Base-by-base conservation (phyloP, 2,329 filamentous ascomycete species). In the Tolypocladium album region DNA sequence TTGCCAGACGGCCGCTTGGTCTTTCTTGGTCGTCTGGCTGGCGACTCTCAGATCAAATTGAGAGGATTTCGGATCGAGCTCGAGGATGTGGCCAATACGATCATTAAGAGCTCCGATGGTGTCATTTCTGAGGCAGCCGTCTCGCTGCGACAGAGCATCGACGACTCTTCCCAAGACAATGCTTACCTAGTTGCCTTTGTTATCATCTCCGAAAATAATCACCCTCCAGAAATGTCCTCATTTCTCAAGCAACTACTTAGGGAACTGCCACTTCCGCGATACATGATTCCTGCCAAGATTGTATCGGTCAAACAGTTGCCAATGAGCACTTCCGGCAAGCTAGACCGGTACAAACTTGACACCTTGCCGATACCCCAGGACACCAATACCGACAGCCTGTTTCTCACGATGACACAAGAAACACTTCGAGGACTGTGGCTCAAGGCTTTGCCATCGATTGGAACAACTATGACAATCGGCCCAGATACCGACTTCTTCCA, bases 401-500 rank as follows among this genome's bases (percentile, higher is more conserved):
- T 52, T 8, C 17, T 68, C 12, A 50, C 67, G 55, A 58, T 63
- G 8, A 64, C 61, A 0, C 59, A 66, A 6, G 53, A 66, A 7
- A 61, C 67, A 2, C 50, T 63, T n/a, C 39, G n/a, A 12, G 15
- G 13, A 2, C 34, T 65, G 1, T 64, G 62, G 64, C 53, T 50
- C 11, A 56, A 62, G 22, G 45, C 60, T 11, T 38, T 63, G 56
- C 58, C 56, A 27, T 58, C 22, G 34, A 50, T 43, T n/a, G 42
- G 42, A 43, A 20, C 20, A 12, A 43, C 34, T 53, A 56, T 20
- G 31, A 58, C 57, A 2, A 64, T 69, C 9, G 45, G 60, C 0
- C 17, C 59, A 0, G 42, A 63, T 3, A 67, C 75, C 4, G 71
- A 76, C 64, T 79, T 80, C 65, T 79, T 78, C 65, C 60, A 61